A percentile compares a stretch with the other conserved stretches of the same genome.
Conservation (phyloP, 495 filamentous ascomycete genomes). For the Tuber microsphaerosporum region DNA sequence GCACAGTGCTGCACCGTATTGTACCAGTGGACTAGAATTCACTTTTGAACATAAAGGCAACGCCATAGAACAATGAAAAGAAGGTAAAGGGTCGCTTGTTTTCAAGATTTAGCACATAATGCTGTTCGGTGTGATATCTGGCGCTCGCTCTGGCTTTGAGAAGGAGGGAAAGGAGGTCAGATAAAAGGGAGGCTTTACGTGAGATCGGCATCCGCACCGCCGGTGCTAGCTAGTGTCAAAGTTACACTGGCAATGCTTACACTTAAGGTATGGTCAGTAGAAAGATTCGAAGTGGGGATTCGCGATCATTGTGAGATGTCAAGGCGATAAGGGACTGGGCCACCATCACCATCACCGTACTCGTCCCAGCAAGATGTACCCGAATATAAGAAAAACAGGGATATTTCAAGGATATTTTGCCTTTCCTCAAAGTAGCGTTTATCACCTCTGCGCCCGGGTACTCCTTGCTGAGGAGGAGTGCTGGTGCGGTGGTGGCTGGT, state of each 20-base stretch:
- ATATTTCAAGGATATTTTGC: too few relatives aligned
- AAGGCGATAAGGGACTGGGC: background rate
- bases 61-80: background rate
- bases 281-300: too few relatives aligned
- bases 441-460: too few relatives aligned
- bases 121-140: background rate
- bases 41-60: background rate
- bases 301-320: background rate
- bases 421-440: too few relatives aligned
- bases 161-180: background rate
- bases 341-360: background rate
- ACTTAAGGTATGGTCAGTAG: background rate
- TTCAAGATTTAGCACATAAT: background rate
- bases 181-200: background rate
- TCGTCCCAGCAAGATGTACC: too few relatives aligned
- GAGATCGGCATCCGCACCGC: background rate
- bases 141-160: background rate
- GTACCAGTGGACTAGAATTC: too few relatives aligned
- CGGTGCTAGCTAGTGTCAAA: background rate
- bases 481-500: background rate
- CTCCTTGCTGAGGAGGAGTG: too few relatives aligned
- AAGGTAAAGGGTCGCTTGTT: background rate
- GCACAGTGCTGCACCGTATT: too few relatives aligned
- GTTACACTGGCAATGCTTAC: background rate
- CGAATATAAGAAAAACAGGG: too few relatives aligned